phyloP scores from a whole-genome alignment of 1,284 basidiomycete species.

The Tremellales sp. region DNA sequence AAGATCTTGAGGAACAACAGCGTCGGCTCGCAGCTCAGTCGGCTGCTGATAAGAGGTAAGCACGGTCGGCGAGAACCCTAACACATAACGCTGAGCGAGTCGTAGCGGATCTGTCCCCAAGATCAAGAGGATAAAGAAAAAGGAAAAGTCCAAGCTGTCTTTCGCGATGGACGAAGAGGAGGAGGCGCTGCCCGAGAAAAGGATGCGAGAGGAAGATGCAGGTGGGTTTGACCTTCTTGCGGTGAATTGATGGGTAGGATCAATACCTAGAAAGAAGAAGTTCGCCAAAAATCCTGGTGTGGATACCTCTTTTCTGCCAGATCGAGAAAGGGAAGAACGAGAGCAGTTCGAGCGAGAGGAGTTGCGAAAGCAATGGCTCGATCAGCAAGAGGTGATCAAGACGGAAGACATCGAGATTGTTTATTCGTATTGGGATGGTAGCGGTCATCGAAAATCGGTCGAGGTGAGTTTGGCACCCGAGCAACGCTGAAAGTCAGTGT shows the following conservation, averaged over 20 bases:
- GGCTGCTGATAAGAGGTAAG: conserved; percentile 31
- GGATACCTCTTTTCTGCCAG: conserved; percentile 97
- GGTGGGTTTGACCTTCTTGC: conserved; percentile 12
- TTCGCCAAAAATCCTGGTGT: conserved; percentile 92
- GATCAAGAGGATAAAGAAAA: conserved; percentile 82
- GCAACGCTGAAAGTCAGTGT: conserved; percentile 57
- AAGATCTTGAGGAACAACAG: conserved; percentile 88
- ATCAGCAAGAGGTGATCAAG: conserved; percentile 59
- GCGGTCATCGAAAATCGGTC: conserved; percentile 90
- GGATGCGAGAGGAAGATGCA: conserved; percentile 31
- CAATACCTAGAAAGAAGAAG: conserved; percentile 62
- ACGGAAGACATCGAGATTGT: conserved; percentile 48
- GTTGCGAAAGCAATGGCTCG: conserved; percentile 84
- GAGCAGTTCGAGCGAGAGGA: conserved; percentile 85
- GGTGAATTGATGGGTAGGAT: background rate
- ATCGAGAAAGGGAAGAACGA: conserved; percentile 88
- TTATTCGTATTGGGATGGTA: conserved; percentile 98
- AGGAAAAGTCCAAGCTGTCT: conserved; percentile 83
- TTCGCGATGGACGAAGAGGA: conserved; percentile 81
- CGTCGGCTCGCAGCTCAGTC: conserved; percentile 74
- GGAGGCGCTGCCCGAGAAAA: conserved; percentile 30
- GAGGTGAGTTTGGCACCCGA: conserved; percentile 56
- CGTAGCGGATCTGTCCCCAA: conserved; percentile 50
- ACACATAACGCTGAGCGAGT: conserved; percentile 45
- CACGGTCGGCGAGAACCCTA: conserved; percentile 46